Evolutionary conservation across 108 stramenopile species (phyloP).

Genomic region (Cyclotella sp.): DNA sequence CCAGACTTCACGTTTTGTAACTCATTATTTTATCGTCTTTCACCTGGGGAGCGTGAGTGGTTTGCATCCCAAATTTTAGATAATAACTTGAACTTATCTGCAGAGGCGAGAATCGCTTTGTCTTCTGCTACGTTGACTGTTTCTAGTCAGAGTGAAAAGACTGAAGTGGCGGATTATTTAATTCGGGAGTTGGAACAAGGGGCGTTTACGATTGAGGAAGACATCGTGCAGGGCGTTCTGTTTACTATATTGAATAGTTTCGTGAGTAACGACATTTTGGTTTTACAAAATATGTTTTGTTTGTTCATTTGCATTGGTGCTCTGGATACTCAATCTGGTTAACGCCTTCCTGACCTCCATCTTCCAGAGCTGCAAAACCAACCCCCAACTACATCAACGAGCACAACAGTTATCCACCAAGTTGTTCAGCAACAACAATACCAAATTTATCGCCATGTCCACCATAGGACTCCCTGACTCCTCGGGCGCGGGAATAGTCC

Average conservation of each 20-base stretch:
- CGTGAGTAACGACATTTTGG: neutral
- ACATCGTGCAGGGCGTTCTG: neutral
- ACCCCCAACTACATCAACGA: slow-evolving; percentile 7
- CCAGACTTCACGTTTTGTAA: neutral
- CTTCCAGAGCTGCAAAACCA: neutral
- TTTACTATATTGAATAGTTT: neutral
- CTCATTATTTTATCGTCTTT: neutral
- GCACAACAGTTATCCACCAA: neutral
- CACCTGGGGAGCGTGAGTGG: slow-evolving; percentile 2
- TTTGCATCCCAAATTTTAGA: neutral
- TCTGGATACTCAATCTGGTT: neutral
- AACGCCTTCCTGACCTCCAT: neutral
- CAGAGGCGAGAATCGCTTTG: neutral
- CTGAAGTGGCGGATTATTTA: neutral
- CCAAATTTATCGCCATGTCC: neutral
- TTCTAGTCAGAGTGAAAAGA: neutral
- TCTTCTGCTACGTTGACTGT: neutral
- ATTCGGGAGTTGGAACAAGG: slow-evolving; percentile 6
- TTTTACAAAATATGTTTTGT: neutral
- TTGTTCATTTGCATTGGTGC: neutral
- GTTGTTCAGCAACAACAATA: neutral
- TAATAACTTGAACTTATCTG: neutral
- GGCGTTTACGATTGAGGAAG: neutral
- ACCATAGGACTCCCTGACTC: slow-evolving; percentile 1
- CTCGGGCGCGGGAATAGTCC: slow-evolving; percentile 48